Evolutionary conservation across 805 yeast species (phyloP).

Genomic region (Yarrowia osloensis): DNA sequence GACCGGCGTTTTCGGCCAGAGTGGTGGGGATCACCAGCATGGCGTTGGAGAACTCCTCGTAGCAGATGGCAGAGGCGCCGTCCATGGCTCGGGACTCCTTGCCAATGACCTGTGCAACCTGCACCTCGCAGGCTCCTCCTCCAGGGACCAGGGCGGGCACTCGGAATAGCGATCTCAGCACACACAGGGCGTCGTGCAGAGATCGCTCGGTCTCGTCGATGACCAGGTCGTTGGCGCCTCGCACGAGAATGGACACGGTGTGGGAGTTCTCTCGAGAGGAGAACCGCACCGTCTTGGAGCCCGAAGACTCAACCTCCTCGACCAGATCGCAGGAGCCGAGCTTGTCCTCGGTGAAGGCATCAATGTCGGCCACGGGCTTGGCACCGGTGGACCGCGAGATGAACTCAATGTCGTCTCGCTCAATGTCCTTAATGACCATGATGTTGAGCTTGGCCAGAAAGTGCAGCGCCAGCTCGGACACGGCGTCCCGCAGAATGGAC

Average conservation of each 20-base stretch:
- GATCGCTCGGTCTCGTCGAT: slow-evolving; percentile 97
- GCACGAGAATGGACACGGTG: slow-evolving; percentile 85
- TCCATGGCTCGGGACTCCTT: slow-evolving; percentile 71
- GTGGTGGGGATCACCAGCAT: slow-evolving; percentile 92
- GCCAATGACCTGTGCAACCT: slow-evolving; percentile 71
- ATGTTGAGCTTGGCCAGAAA: slow-evolving; percentile 90
- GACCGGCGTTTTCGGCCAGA: slow-evolving; percentile 92
- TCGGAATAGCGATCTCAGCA: slow-evolving; percentile 81
- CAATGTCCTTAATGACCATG: slow-evolving; percentile 92
- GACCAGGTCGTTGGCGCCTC: slow-evolving; percentile 91
- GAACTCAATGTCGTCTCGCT: slow-evolving; percentile 94
- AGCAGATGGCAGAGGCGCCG: slow-evolving; percentile 88
- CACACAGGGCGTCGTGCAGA: slow-evolving; percentile 96
- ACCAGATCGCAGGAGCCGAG: slow-evolving; percentile 89
- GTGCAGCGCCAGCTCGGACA: slow-evolving; percentile 90
- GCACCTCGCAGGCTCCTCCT: slow-evolving; percentile 98
- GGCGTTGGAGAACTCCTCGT: slow-evolving; percentile 89
- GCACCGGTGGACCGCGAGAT: slow-evolving; percentile 84
- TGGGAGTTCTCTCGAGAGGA: slow-evolving; percentile 44
- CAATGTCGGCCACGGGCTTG: slow-evolving; percentile 94
- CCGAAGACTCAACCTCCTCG: slow-evolving; percentile 87
- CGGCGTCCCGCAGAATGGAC: slow-evolving; percentile 92
- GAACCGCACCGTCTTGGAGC: slow-evolving; percentile 84
- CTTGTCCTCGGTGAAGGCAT: slow-evolving; percentile 88
- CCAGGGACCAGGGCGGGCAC: slow-evolving; percentile 93